Evolutionary conservation across 345 rosid genomes (phyloP).

Genomic region (Crucihimalaya himalaica): DNA sequence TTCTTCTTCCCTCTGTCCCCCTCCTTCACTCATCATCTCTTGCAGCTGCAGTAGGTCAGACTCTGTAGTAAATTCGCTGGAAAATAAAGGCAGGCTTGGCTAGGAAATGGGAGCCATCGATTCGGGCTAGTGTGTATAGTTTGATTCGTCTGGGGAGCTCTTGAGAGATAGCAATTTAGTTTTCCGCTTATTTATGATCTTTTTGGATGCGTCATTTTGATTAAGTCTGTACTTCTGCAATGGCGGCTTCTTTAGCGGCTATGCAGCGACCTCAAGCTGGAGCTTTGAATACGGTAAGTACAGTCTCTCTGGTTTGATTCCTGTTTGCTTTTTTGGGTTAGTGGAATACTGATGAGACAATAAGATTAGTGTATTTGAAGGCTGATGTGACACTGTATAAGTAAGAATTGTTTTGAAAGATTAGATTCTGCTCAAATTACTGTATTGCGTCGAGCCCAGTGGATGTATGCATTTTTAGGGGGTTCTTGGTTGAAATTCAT

Average conservation of each 20-base stretch:
- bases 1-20: constrained; percentile 6
- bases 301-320: constrained; percentile 1
- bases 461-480: background rate
- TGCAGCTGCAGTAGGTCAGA: constrained; percentile 45
- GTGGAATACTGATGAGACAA: constrained; percentile 6
- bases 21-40: constrained; percentile 37
- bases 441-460: background rate
- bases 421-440: background rate
- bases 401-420: background rate
- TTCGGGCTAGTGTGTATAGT: constrained; percentile 26
- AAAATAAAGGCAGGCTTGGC: background rate
- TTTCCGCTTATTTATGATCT: background rate
- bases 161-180: background rate
- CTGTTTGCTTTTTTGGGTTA: constrained; percentile 10
- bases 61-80: constrained; percentile 15
- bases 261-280: constrained; percentile 72
- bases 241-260: constrained; percentile 81
- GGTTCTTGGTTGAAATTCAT: background rate
- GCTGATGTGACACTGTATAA: background rate
- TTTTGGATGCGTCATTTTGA: constrained; percentile 12
- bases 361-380: background rate
- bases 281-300: constrained; percentile 65
- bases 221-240: constrained; percentile 40
- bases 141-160: constrained; percentile 5
- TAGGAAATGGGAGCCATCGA: constrained; percentile 12